Evolutionary conservation across 177 flowering plant species (phyloP).

Genomic region (Vitis hybrid): DNA sequence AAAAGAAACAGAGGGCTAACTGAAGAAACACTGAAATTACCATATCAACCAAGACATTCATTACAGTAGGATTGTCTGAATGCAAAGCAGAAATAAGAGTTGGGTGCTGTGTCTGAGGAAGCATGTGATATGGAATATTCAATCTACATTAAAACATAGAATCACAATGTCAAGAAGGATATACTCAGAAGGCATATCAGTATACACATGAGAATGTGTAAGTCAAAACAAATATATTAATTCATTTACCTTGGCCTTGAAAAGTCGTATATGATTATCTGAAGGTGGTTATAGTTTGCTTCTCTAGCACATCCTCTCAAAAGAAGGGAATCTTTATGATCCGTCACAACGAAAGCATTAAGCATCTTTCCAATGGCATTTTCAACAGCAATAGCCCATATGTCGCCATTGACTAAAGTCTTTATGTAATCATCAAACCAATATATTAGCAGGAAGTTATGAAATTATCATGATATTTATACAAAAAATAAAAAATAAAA

Average conservation of each 20-base stretch:
- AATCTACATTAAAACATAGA: slow-evolving; percentile 49
- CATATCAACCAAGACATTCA: slow-evolving; percentile 90
- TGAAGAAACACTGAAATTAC: slow-evolving; percentile 30
- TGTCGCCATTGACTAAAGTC: slow-evolving; percentile 64
- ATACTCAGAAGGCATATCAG: background rate
- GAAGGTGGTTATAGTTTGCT: slow-evolving; percentile 60
- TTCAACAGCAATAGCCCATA: slow-evolving; percentile 86
- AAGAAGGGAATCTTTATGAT: slow-evolving; percentile 69
- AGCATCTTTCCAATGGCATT: slow-evolving; percentile 74
- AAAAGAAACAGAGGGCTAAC: background rate
- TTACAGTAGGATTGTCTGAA: slow-evolving; percentile 72
- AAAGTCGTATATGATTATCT: slow-evolving; percentile 80
- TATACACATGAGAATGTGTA: background rate
- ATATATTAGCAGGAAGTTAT: background rate
- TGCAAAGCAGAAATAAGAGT: slow-evolving; percentile 65
- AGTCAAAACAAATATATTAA: background rate
- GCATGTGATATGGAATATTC: slow-evolving; percentile 71
- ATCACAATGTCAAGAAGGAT: slow-evolving; percentile 2
- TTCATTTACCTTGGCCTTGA: slow-evolving; percentile 59
- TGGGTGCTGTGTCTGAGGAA: slow-evolving; percentile 84
- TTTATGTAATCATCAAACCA: slow-evolving; percentile 21
- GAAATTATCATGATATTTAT: background rate
- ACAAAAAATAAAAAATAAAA: background rate
- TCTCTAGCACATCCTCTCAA: slow-evolving; percentile 74
- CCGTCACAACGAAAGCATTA: slow-evolving; percentile 88